Base-by-base conservation (phyloP, 441 rosid genomes). In the Geranium incanum region DNA sequence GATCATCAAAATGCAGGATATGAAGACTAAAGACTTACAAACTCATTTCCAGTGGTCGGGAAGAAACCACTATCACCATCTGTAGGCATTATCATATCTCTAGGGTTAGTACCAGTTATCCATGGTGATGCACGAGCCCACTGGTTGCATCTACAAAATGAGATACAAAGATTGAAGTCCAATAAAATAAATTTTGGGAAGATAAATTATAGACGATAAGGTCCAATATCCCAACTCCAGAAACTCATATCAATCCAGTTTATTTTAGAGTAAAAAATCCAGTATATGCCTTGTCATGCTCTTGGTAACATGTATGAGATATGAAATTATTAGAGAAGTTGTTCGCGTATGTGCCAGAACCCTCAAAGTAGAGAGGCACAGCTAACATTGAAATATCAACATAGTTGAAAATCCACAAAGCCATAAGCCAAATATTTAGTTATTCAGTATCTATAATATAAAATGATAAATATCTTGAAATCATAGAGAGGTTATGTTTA, bases 111-210 rank as follows among this genome's bases (percentile, higher is more conserved):
- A 78, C 85, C 90, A 77, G 69, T 74, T 77, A 86, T 70, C 97
- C 99, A 94, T 64, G 99, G 99, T 76, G 96, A 92, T 68, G 97
- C 97, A 60, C 69, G 77, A 65, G 77, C 83, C 97, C 97, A 92
- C 68, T 94, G 93, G 70, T 72, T 76, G 78, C 73, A 86, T 82
- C 97, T 92, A 75, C 72, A 48, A 71, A 70, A 78, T 75, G 39
- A 76, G 64, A 68, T 21, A 65, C 59, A 80, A 50, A 23, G 37
- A 78, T 63, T 55, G 45, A 15, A 45, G 71, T 57, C 70, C 43
- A 66, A 48, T 64, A 59, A 23, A 70, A 48, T 59, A 43, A 59
- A 64, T 76, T 57, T 57, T 18, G 23, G 21, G 64, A 5, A 57
- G 23, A 57, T 8, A 57, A 57, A 57, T 57, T 4, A 57, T 16